Percentiles rank a stretch among this genome's conserved stretches.
Conservation (phyloP, 2,329 filamentous ascomycete species). For the Aureobasidium mangrovei region DNA sequence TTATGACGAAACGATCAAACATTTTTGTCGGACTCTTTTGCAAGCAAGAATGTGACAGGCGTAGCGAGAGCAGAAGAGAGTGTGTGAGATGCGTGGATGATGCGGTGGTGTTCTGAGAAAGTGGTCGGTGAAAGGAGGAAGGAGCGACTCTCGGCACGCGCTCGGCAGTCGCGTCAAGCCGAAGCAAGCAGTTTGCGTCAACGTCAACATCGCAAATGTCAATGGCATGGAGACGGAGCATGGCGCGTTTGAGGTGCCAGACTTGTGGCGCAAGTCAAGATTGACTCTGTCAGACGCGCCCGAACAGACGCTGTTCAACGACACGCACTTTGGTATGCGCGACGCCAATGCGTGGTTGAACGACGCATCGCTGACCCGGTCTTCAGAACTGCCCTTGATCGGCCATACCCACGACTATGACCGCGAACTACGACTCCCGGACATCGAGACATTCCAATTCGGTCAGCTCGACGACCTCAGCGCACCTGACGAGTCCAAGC, state of each 20-base stretch:
- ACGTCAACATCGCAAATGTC: background rate
- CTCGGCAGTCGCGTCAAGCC: background rate
- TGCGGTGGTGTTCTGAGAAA: too few species aligned
- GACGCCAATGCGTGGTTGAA: conserved; percentile 10
- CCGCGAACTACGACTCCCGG: conserved; percentile 24
- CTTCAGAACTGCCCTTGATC: conserved; percentile 13
- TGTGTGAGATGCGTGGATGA: too few species aligned
- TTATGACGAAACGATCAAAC: too few species aligned
- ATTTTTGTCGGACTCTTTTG: too few species aligned
- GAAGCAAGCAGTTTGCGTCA: background rate
- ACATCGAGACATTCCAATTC: conserved; percentile 33
- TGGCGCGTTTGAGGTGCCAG: conserved; percentile 19
- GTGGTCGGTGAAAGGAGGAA: too few species aligned
- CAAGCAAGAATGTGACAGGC: too few species aligned
- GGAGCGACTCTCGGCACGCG: background rate
- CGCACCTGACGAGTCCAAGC: conserved; percentile 17
- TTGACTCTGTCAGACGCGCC: conserved; percentile 5
- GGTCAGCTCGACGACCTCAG: conserved; percentile 30
- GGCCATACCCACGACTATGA: conserved; percentile 5
- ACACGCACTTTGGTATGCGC: conserved; percentile 7
- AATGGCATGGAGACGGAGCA: conserved; percentile 8
- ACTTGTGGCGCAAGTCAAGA: conserved; percentile 18
- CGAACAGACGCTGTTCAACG: conserved; percentile 11
- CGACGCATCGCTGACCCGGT: background rate
- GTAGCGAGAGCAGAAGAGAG: too few species aligned